Percentiles rank a stretch among this genome's conserved stretches.
These are phyloP conservation scores for Phylloporus arenicola DNA, from an alignment of 768 basidiomycete genomes.

Conservation along the genomic window DNA sequence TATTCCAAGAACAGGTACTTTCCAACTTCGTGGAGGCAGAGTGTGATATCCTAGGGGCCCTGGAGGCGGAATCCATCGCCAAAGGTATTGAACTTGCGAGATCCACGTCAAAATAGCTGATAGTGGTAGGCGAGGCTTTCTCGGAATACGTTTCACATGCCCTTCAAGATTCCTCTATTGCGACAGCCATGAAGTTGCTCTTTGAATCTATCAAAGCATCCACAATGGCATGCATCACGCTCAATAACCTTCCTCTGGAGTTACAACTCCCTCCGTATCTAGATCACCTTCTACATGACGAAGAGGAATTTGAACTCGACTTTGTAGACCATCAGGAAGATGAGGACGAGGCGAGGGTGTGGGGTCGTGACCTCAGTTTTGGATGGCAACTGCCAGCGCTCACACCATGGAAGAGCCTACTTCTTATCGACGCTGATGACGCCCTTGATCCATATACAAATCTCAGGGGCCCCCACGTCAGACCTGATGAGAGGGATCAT, in stretches of 20 bases:
- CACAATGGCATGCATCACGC: conserved; percentile 69
- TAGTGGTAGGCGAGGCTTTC: conserved; percentile 51
- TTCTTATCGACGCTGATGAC: conserved; percentile 63
- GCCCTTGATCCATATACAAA: conserved; percentile 57
- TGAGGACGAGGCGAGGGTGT: conserved; percentile 45
- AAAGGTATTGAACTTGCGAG: conserved; percentile 51
- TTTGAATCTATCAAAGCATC: conserved; percentile 75
- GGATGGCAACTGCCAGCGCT: conserved; percentile 73
- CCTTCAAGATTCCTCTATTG: conserved; percentile 63
- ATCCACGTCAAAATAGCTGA: conserved; percentile 6
- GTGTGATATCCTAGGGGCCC: conserved; percentile 60
- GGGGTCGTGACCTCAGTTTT: conserved; percentile 64
- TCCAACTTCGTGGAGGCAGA: conserved; percentile 83
- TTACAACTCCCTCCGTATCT: conserved; percentile 82
- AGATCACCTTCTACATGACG: conserved; percentile 62
- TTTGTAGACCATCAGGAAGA: conserved; percentile 47
- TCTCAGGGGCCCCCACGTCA: conserved; percentile 53
- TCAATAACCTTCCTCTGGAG: conserved; percentile 77
- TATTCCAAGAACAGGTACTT: conserved; percentile 86
- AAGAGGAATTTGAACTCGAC: conserved; percentile 54
- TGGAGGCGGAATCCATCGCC: conserved; percentile 66
- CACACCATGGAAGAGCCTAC: conserved; percentile 87
- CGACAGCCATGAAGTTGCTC: conserved; percentile 71
- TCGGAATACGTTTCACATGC: conserved; percentile 52
- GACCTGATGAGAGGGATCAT: conserved; percentile 58